Base-by-base conservation (phyloP, 495 filamentous ascomycete genomes). In the Penicillium herquei region DNA sequence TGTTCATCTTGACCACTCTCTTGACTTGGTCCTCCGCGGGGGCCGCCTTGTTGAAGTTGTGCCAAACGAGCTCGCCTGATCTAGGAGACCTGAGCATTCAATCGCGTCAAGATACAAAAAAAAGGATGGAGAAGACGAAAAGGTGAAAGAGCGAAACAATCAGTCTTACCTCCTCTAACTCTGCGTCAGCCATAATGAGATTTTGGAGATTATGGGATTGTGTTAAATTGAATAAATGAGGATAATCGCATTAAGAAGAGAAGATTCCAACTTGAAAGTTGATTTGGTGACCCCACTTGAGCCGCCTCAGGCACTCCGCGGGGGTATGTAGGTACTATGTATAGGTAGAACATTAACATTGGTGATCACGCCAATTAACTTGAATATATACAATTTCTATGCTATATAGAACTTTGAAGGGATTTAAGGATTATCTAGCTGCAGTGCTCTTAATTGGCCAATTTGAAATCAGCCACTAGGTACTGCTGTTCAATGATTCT, bases 21-120 rank as follows among this genome's bases (percentile, higher is more conserved):
- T 21, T 74, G 72, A 39, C 76, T 71, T 32, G 62, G 58, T 31
- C 78, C 80, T 51, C 78, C 74, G 18, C 70, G 75, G 51, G 78
- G 62, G 56, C 76, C 77, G 41, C 74, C 73, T 55, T 75, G 70
- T 69, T 91, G 91, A 52, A 97, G 88, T 75, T 97, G 92, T 66
- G 91, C 89, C 35, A 96, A 84, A 54, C 92, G 90, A 58, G 92
- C 92, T 70, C 87, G 86, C 63, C 92, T 79, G 70, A 97, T 96
- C 89, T 96, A 26, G 21, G 21, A 26, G 21, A 26, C 12, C 12
- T 37, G 34, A 37, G 34, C 7, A 37, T 37, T 37, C 34, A 13
- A 37, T 26, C 4, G 21, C 21, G 21, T 26, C 2, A 26, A 26
- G 21, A 26, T 26, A 37, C 34, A 37, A 37, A 37, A 37, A 9